Evolutionary conservation across 73 alveolate genomes (phyloP).

Genomic region (Symbiodinium pilosum): DNA sequence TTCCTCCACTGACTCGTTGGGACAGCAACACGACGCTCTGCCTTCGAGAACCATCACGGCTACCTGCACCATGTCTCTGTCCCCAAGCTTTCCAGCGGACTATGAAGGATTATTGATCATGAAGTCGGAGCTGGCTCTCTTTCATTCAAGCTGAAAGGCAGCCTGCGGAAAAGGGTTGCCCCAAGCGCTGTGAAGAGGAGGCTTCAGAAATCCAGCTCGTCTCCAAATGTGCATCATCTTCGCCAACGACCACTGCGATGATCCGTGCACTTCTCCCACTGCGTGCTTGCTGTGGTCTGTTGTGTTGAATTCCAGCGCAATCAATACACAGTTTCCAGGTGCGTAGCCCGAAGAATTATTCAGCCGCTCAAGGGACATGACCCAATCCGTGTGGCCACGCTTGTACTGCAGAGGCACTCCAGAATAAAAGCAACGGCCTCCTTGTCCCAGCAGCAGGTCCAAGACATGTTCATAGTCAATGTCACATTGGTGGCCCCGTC

Average conservation of each 20-base stretch:
- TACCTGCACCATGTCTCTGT: too few species aligned
- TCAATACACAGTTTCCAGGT: not conserved
- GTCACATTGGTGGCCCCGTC: not conserved
- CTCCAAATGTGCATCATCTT: not conserved
- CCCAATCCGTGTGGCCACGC: not conserved
- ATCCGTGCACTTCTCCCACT: not conserved
- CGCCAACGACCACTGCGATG: constrained; percentile 6
- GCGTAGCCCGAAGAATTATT: not conserved
- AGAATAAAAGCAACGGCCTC: not conserved
- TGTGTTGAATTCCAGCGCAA: not conserved
- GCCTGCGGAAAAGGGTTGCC: too few species aligned
- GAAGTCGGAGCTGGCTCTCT: too few species aligned
- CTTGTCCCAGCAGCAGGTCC: not conserved
- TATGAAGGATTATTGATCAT: too few species aligned
- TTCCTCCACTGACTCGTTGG: too few species aligned
- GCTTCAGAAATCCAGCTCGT: not conserved
- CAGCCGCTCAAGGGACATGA: not conserved
- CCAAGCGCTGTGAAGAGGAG: too few species aligned
- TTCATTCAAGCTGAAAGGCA: too few species aligned
- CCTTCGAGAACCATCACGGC: too few species aligned
- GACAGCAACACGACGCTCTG: too few species aligned
- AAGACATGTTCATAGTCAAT: too few species aligned
- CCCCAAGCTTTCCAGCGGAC: too few species aligned
- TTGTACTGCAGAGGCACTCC: not conserved
- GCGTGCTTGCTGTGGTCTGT: not conserved